These are phyloP conservation scores for Nannochloropsis gaditana DNA, from an alignment of 108 stramenopile genomes.

Conservation along the genomic window DNA sequence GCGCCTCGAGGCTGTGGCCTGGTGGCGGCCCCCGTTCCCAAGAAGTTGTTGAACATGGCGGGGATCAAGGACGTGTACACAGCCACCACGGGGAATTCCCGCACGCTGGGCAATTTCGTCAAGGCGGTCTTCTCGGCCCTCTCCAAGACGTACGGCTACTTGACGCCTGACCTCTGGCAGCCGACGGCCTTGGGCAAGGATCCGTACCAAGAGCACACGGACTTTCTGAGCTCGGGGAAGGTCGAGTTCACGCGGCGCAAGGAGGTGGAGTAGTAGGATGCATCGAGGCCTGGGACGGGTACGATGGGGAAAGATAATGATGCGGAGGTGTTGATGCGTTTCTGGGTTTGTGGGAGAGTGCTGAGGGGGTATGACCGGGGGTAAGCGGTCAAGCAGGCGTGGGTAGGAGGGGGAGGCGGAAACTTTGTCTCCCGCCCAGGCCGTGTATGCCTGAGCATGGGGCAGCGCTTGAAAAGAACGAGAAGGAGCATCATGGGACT, in stretches of 20 bases:
- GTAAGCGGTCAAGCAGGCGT: too few species aligned
- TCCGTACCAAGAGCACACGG: slow-evolving; percentile 99
- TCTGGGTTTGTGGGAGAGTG: too few species aligned
- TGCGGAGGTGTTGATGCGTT: too few species aligned
- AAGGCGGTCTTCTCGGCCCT: slow-evolving; percentile 98
- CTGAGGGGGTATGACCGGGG: too few species aligned
- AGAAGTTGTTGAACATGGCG: slow-evolving; percentile 98
- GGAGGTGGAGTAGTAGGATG: not conserved
- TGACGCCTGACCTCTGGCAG: slow-evolving; percentile 98
- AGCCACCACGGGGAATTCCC: slow-evolving; percentile 78
- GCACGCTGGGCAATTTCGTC: slow-evolving; percentile 99
- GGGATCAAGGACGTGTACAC: slow-evolving; percentile 70
- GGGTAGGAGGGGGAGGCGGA: too few species aligned
- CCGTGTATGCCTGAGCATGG: too few species aligned
- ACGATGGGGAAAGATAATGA: too few species aligned
- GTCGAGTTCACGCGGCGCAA: slow-evolving; percentile 15
- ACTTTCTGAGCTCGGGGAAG: slow-evolving; percentile 77
- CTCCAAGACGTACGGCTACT: slow-evolving; percentile 93
- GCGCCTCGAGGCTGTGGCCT: slow-evolving; percentile 99
- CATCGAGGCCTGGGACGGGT: too few species aligned
- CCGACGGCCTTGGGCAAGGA: slow-evolving; percentile 64
- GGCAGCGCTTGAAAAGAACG: too few species aligned
- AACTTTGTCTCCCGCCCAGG: too few species aligned
- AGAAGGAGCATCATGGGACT: too few species aligned
- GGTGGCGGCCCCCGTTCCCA: slow-evolving; percentile 94